Conservation (phyloP, 139 green algal species). For the Tetradesmus obliquus region DNA sequence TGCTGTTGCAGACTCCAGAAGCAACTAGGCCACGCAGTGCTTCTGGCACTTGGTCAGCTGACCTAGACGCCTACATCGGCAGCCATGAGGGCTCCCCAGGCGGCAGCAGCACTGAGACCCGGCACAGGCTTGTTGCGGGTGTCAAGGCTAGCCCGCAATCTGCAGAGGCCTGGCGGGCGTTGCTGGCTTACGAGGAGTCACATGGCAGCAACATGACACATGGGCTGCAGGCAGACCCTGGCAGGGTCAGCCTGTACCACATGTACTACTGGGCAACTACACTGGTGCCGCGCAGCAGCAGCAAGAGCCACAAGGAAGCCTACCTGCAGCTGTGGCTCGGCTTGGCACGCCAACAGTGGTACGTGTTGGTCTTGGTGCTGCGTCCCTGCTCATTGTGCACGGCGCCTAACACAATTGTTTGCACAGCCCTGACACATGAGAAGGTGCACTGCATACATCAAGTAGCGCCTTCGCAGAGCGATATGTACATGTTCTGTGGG, state of each 20-base stretch:
- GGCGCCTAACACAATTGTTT: neutral
- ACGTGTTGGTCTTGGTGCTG: neutral
- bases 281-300: constrained; percentile 71
- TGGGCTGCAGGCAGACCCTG: constrained; percentile 4
- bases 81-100: neutral
- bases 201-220: neutral
- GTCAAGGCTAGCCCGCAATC: constrained; percentile 56
- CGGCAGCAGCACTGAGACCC: neutral
- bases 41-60: constrained; percentile 3
- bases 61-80: constrained; percentile 40
- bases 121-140: constrained; percentile 43
- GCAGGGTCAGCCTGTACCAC: constrained; percentile 62
- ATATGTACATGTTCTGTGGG: neutral
- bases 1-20: neutral
- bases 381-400: neutral
- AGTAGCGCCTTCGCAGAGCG: neutral
- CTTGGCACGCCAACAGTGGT: constrained; percentile 83
- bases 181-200: constrained; percentile 68
- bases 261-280: constrained; percentile 81
- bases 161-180: constrained; percentile 67
- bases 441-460: neutral
- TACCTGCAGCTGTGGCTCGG: constrained; percentile 87
- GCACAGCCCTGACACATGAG: neutral
- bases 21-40: neutral
- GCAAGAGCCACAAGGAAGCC: constrained; percentile 57